Evolutionary conservation across 2,329 filamentous ascomycete species (phyloP).

Genomic region (Pseudogymnoascus sp.): DNA sequence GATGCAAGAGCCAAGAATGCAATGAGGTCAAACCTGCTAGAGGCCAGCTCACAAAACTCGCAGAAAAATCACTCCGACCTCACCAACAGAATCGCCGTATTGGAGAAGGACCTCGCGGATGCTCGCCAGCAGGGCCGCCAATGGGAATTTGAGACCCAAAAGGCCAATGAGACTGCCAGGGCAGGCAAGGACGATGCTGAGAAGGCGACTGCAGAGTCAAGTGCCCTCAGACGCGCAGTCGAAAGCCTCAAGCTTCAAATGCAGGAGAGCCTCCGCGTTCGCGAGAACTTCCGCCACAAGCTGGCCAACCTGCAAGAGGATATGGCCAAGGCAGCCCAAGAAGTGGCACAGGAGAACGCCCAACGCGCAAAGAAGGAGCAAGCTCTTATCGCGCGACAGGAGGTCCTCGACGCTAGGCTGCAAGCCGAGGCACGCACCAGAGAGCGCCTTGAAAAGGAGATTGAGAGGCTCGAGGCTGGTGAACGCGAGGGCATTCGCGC

Average conservation of each 20-base stretch:
- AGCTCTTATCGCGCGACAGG: slow-evolving; percentile 67
- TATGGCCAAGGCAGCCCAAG: slow-evolving; percentile 68
- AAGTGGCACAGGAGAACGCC: slow-evolving; percentile 76
- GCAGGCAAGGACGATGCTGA: slow-evolving; percentile 53
- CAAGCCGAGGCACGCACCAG: slow-evolving; percentile 65
- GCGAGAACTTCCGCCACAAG: slow-evolving; percentile 76
- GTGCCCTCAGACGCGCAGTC: slow-evolving; percentile 65
- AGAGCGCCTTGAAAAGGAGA: slow-evolving; percentile 57
- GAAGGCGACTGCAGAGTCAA: slow-evolving; percentile 52
- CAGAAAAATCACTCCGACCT: slow-evolving; percentile 48
- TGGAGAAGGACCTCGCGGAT: slow-evolving; percentile 48
- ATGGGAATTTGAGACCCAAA: slow-evolving; percentile 55
- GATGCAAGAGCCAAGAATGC: slow-evolving; percentile 44
- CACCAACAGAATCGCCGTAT: slow-evolving; percentile 44
- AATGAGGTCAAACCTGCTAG: slow-evolving; percentile 58
- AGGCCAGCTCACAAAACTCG: slow-evolving; percentile 53
- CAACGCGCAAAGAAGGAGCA: slow-evolving; percentile 71
- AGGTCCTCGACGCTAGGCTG: slow-evolving; percentile 69
- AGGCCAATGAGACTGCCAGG: slow-evolving; percentile 54
- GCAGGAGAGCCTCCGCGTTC: slow-evolving; percentile 75
- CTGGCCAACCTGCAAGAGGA: slow-evolving; percentile 81
- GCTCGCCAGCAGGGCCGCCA: slow-evolving; percentile 49
- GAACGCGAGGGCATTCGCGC: slow-evolving; percentile 59
- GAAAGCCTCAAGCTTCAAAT: slow-evolving; percentile 68
- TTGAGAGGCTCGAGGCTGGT: slow-evolving; percentile 55